Evolutionary conservation across 148 eudicot genomes (phyloP), one percentile per base, ranked within the genome.

Genomic region (Oxyria digyna): DNA sequence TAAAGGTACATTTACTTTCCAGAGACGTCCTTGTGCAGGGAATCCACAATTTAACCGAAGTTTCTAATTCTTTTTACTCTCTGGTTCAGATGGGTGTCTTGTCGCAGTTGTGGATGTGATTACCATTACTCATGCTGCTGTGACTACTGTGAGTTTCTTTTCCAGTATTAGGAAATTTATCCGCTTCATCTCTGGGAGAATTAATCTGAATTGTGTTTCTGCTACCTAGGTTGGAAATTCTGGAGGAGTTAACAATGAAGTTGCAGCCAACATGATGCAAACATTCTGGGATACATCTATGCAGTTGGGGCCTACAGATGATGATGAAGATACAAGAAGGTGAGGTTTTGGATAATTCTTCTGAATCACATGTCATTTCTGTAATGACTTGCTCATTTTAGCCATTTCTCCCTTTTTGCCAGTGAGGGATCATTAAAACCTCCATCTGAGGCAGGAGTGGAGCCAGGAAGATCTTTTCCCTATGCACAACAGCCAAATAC

Each of bases 81-180:
- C 75, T 72, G 54, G 65, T 48, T 66, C 92, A 94, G 97, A 88
- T 73, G 96, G 98, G 66, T 54, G 54, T 49, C 76, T 82, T 38
- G 98, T 94, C 76, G 88, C 90, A 77, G 89, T 90, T 75, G 84
- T 90, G 41, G 98, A 94, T 82, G 98, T 93, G 71, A 86, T 93
- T 67, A 88, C 83, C 75, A 87, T 93, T 70, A 87, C 98, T 76
- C 96, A 87, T 71, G 96, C 95, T 68, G 96, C 95, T 71, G 81
- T 93, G 67, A 87, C 96, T 66, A 86, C 97, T 43, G 98, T 94
- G 78, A 94, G 91, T 82, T 70, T 33, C 63, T 64, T 67, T 66
- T 29, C 42, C 20, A 18, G 38, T 52, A 13, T 3, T 37, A 32
- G 33, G 37, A 7, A 23, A 52, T 2, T 52, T 52, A 43, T 17